Base-by-base conservation (phyloP, 768 basidiomycete genomes). In the Dioszegia aurantiaca region DNA sequence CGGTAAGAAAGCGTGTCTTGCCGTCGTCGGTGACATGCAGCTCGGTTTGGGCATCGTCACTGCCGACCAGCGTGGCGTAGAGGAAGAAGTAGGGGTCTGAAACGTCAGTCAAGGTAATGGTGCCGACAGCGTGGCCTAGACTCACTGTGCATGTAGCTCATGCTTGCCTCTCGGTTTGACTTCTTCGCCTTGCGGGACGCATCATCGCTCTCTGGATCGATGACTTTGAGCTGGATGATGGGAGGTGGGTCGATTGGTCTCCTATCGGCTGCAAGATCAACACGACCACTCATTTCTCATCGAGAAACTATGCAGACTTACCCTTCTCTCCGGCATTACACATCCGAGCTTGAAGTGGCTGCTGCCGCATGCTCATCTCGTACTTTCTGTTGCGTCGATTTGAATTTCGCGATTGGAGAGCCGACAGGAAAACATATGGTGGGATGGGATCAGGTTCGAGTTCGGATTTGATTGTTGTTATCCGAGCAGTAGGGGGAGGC, bases 221-320 rank as follows among this genome's bases (percentile, higher is more conserved):
- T 81, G 55, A 95, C 89, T 55, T 87, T 85, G 8, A 97, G 84
- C 76, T 94, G 90, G n/a, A 97, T 86, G 78, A 97, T 92, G 17
- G 93, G 92, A 0, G 92, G 91, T 0, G 93, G 93, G 80, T 97
- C 92, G 73, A 97, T 91, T 2, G 93, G 92, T 36, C 92, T 82
- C n/a, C 92, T 83, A 82, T 94, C 93, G 55, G 90, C 91, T 88
- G 78, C 14, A 23, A 14, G 14, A 21, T 39, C 26, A 41, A 36
- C 49, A 33, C 6, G 33, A 33, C 6, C 33, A 33, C 33, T 12
- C 27, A 41, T 31, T 8, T 28, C 9, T 8, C 27, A 37, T 4
- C 33, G 27, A 11, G n/a, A n/a, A n/a, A n/a, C n/a, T n/a, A n/a
- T n/a, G n/a, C n/a, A 8, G 74, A 73, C 63, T 68, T 63, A 83